These are phyloP conservation scores for Xerocomus amazonicus DNA, from an alignment of 1,284 basidiomycete genomes.

Conservation along the genomic window DNA sequence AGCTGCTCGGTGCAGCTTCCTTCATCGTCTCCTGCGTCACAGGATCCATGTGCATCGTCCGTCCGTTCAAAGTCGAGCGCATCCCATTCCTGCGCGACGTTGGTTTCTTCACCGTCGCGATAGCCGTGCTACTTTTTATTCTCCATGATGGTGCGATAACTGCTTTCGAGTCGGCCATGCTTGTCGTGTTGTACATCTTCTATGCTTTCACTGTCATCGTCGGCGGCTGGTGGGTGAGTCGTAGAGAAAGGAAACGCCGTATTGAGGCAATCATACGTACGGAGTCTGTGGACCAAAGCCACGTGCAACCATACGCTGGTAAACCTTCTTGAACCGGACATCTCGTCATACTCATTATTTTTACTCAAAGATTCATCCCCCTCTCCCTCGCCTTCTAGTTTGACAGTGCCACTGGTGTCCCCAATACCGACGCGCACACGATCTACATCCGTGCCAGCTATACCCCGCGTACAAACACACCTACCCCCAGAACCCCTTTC, in stretches of 20 bases:
- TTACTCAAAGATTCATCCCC: slow-evolving; percentile 20
- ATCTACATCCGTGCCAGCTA: slow-evolving; percentile 35
- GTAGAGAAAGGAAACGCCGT: slow-evolving; percentile 43
- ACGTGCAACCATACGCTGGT: slow-evolving; percentile 56
- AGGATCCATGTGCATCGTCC: slow-evolving; percentile 94
- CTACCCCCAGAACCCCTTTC: slow-evolving; percentile 36
- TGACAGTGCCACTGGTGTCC: slow-evolving; percentile 17
- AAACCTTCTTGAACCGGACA: slow-evolving; percentile 27
- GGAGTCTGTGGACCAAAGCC: slow-evolving; percentile 56
- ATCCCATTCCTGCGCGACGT: slow-evolving; percentile 89
- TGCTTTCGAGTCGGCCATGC: slow-evolving; percentile 68
- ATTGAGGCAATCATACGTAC: slow-evolving; percentile 53
- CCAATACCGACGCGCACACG: slow-evolving; percentile 35
- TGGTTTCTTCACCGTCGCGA: slow-evolving; percentile 85
- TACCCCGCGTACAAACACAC: slow-evolving; percentile 42
- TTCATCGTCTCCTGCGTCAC: slow-evolving; percentile 97
- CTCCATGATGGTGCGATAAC: slow-evolving; percentile 77
- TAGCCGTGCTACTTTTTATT: slow-evolving; percentile 70
- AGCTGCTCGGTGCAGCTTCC: slow-evolving; percentile 90
- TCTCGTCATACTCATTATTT: slow-evolving; percentile 9
- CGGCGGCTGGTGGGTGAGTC: slow-evolving; percentile 73
- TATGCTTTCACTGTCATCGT: slow-evolving; percentile 81
- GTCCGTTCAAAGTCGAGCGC: slow-evolving; percentile 82
- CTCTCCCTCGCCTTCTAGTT: slow-evolving; percentile 2
- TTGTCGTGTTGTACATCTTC: slow-evolving; percentile 73